phyloP scores from a whole-genome alignment of 345 rosid genomes.

The Sisymbrium altissimum region DNA sequence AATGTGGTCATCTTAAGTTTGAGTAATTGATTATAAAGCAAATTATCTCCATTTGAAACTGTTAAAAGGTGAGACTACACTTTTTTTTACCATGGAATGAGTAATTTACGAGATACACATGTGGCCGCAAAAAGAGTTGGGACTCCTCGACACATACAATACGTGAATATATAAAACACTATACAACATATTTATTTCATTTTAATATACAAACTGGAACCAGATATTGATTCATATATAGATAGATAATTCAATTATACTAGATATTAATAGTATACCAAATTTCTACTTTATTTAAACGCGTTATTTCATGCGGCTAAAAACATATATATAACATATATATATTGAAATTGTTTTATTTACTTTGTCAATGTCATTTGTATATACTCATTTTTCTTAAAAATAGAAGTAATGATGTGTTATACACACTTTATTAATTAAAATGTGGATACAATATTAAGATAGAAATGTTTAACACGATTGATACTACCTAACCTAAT shows the following conservation, averaged over 20 bases:
- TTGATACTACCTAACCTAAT: conserved; percentile 1
- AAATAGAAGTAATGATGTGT: background rate
- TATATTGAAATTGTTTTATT: too few relatives aligned
- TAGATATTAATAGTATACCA: too few relatives aligned
- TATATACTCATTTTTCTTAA: background rate
- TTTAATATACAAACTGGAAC: background rate
- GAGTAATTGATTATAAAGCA: background rate
- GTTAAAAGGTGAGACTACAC: background rate
- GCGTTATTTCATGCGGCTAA: too few relatives aligned
- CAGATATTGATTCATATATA: background rate
- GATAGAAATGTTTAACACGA: background rate
- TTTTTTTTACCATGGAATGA: background rate
- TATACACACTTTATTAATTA: background rate
- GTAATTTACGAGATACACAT: background rate
- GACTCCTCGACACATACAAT: too few relatives aligned
- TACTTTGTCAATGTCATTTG: background rate
- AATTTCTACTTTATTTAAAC: too few relatives aligned
- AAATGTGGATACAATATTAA: background rate
- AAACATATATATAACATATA: too few relatives aligned
- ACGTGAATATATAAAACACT: too few relatives aligned
- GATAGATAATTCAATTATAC: too few relatives aligned
- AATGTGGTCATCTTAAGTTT: background rate
- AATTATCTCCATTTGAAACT: background rate
- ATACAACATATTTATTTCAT: too few relatives aligned
- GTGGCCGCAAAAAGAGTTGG: background rate